These are phyloP conservation scores for Rhynchosporium agropyri DNA, from an alignment of 2,329 filamentous ascomycete species.

Conservation along the genomic window DNA sequence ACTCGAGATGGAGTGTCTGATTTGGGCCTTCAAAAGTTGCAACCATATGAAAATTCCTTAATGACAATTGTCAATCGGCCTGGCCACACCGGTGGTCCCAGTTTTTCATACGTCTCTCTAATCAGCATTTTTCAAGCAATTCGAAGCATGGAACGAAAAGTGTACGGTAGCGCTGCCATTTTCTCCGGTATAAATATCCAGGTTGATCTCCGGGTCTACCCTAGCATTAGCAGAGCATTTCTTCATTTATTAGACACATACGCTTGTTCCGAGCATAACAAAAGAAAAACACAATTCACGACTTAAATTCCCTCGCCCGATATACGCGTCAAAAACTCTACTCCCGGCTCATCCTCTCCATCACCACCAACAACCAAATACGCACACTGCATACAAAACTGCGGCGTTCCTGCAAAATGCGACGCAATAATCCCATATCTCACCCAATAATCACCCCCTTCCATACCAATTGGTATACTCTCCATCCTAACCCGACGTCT, in stretches of 20 bases:
- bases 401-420: conserved; percentile 31
- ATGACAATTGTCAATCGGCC: conserved; percentile 5
- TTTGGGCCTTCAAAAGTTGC: conserved; percentile 17
- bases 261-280: neutral
- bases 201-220: conserved; percentile 29
- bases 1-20: neutral
- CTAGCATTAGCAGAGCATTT: conserved; percentile 1
- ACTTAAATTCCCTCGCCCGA: conserved; percentile 25
- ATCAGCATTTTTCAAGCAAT: neutral
- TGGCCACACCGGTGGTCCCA: conserved; percentile 20
- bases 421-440: conserved; percentile 33
- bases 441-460: conserved; percentile 35
- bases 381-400: conserved; percentile 33
- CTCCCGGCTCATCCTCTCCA: conserved; percentile 24
- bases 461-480: conserved; percentile 52
- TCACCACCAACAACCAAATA: conserved; percentile 27
- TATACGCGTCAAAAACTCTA: conserved; percentile 24
- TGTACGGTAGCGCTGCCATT: conserved; percentile 19
- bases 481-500: conserved; percentile 45
- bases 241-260: neutral
- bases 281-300: conserved; percentile 16
- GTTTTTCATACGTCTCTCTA: conserved; percentile 14
- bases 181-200: conserved; percentile 25
- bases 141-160: neutral
- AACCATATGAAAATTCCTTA: conserved; percentile 15